Percentiles rank a stretch among this genome's conserved stretches.
Conservation (phyloP, 768 basidiomycete genomes). For the Sarcodon sp. region DNA sequence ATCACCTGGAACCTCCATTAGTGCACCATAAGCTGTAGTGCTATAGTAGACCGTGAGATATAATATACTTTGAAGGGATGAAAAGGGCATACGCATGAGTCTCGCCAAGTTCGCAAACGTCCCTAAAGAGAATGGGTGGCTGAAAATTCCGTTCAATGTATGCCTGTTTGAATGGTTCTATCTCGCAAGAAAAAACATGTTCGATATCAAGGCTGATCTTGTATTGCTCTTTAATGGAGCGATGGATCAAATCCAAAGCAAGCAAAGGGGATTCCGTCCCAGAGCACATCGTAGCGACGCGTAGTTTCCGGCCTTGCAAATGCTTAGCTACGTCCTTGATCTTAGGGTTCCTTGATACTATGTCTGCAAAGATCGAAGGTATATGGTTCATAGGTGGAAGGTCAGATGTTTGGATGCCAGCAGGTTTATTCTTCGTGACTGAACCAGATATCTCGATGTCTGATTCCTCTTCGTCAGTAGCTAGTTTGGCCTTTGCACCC, state of each 20-base stretch:
- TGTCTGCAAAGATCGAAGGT: slow-evolving; percentile 64
- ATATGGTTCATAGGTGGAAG: slow-evolving; percentile 69
- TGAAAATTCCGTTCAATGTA: slow-evolving; percentile 96
- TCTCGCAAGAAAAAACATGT: slow-evolving; percentile 95
- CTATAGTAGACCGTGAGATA: slow-evolving; percentile 23
- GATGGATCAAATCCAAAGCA: slow-evolving; percentile 75
- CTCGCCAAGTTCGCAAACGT: slow-evolving; percentile 83
- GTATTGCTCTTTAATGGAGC: slow-evolving; percentile 58
- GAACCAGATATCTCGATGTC: slow-evolving; percentile 1
- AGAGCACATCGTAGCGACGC: slow-evolving; percentile 95
- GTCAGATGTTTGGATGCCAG: slow-evolving; percentile 43
- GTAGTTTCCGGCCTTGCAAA: slow-evolving; percentile 68
- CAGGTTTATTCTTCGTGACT: slow-evolving; percentile 23
- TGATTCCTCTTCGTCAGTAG: slow-evolving; percentile 14
- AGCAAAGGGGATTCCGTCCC: slow-evolving; percentile 93
- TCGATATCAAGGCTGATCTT: slow-evolving; percentile 57
- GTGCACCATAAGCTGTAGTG: slow-evolving; percentile 84
- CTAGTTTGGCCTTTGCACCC: slow-evolving; percentile 7
- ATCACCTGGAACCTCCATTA: slow-evolving; percentile 77
- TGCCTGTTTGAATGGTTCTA: slow-evolving; percentile 94
- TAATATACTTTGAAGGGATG: slow-evolving; percentile 2
- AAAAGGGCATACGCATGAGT: slow-evolving; percentile 49
- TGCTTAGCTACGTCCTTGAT: slow-evolving; percentile 56
- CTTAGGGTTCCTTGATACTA: slow-evolving; percentile 51
- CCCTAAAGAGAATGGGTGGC: slow-evolving; percentile 85